These are phyloP conservation scores for Dactylis glomerata DNA, from an alignment of 176 grass and related monocot species.

Conservation along the genomic window DNA sequence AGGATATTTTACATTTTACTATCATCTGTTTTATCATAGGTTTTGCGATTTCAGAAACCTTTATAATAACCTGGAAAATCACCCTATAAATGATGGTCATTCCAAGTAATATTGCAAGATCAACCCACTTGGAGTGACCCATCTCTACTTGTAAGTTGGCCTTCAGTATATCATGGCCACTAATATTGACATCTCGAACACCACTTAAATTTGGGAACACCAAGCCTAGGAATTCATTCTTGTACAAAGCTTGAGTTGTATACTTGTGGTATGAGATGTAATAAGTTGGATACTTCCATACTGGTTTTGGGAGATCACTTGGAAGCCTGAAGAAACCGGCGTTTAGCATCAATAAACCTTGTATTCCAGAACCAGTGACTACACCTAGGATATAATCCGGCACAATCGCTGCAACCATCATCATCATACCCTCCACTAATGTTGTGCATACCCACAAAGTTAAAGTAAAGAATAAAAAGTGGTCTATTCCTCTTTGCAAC, in stretches of 20 bases:
- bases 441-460: constrained; percentile 46
- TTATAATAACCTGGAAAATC: constrained; percentile 43
- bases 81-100: constrained; percentile 55
- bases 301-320: constrained; percentile 32
- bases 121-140: constrained; percentile 56
- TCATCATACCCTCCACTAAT: constrained; percentile 52
- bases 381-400: constrained; percentile 48
- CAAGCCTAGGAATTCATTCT: constrained; percentile 54
- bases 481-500: constrained; percentile 17
- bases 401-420: constrained; percentile 50
- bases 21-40: constrained; percentile 19
- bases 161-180: constrained; percentile 42
- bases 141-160: constrained; percentile 40
- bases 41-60: constrained; percentile 27
- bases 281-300: constrained; percentile 62
- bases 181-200: neutral
- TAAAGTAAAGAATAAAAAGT: constrained; percentile 39
- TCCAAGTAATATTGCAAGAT: constrained; percentile 46
- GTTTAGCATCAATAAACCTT: constrained; percentile 52
- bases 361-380: constrained; percentile 41
- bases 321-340: constrained; percentile 52
- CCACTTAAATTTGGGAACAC: constrained; percentile 16
- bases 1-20: neutral
- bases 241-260: constrained; percentile 58
- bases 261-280: constrained; percentile 70